These are phyloP conservation scores for Botrytis deweyae DNA, from an alignment of 2,329 filamentous ascomycete genomes.

Conservation along the genomic window DNA sequence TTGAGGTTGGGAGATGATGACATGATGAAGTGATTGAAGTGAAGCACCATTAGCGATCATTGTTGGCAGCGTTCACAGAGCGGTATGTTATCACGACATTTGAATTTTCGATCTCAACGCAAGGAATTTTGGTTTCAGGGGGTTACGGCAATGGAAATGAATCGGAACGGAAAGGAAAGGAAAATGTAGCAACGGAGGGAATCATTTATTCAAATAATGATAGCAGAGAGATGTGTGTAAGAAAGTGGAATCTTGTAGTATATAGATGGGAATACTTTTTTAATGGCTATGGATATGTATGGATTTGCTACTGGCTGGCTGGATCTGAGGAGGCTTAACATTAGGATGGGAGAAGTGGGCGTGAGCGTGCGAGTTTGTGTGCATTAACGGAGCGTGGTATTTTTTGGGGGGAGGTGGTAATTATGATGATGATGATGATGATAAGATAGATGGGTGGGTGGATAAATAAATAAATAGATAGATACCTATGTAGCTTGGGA, in stretches of 20 bases:
- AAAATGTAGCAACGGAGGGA: not conserved
- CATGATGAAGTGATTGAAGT: not conserved
- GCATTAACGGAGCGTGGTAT: not conserved
- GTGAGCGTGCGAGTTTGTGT: not conserved
- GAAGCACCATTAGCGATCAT: not conserved
- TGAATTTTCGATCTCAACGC: not conserved
- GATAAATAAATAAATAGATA: not conserved
- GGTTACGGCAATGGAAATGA: not conserved
- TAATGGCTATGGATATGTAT: not conserved
- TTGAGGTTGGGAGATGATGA: conserved; percentile 6
- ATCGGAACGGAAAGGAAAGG: not conserved
- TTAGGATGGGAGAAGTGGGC: not conserved
- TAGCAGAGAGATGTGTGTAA: not conserved
- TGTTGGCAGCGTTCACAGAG: not conserved
- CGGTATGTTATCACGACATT: not conserved
- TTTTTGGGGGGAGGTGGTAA: not conserved
- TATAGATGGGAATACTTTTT: conserved; percentile 1
- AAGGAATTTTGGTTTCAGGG: not conserved
- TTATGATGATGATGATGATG: not conserved
- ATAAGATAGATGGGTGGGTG: not conserved
- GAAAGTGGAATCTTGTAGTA: conserved; percentile 3
- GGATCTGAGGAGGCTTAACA: not conserved
- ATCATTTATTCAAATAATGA: not conserved
- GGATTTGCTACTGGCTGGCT: not conserved
- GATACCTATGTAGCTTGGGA: not conserved